Percentiles rank a stretch among this genome's conserved stretches.
Conservation (phyloP, 1,284 basidiomycete species). For the Apiotrichum mycotoxinovorans region DNA sequence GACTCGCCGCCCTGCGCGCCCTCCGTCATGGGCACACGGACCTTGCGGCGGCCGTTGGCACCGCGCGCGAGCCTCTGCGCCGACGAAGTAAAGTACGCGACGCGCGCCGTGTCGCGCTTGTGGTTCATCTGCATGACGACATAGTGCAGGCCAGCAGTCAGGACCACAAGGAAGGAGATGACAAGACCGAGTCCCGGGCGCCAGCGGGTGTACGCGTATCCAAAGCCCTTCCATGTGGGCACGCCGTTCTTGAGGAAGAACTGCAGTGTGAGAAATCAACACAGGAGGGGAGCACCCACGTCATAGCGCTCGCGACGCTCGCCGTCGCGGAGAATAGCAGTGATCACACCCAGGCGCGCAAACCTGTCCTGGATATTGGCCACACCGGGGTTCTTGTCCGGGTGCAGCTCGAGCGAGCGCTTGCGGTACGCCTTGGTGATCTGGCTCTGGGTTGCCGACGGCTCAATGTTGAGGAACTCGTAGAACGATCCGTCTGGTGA, state of each 20-base stretch:
- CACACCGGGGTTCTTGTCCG: constrained; percentile 84
- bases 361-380: constrained; percentile 80
- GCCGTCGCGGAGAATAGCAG: constrained; percentile 69
- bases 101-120: constrained; percentile 63
- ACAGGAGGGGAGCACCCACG: constrained; percentile 23
- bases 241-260: constrained; percentile 52
- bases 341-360: constrained; percentile 79
- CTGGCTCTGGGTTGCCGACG: constrained; percentile 65
- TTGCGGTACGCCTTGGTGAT: constrained; percentile 85
- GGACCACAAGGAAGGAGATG: constrained; percentile 64
- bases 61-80: constrained; percentile 71
- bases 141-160: constrained; percentile 75
- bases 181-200: constrained; percentile 80
- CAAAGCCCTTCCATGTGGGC: constrained; percentile 49
- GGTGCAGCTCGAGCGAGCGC: constrained; percentile 80
- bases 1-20: constrained; percentile 32
- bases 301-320: constrained; percentile 73
- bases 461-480: constrained; percentile 70
- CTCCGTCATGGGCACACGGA: constrained; percentile 47
- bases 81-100: constrained; percentile 62
- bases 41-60: constrained; percentile 36
- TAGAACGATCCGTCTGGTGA: constrained; percentile 75
- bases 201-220: constrained; percentile 90
- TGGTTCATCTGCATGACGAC: constrained; percentile 73
- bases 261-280: constrained; percentile 17